These are phyloP conservation scores for Penicillium crystallinum DNA, from an alignment of 495 filamentous ascomycete genomes.

Conservation along the genomic window DNA sequence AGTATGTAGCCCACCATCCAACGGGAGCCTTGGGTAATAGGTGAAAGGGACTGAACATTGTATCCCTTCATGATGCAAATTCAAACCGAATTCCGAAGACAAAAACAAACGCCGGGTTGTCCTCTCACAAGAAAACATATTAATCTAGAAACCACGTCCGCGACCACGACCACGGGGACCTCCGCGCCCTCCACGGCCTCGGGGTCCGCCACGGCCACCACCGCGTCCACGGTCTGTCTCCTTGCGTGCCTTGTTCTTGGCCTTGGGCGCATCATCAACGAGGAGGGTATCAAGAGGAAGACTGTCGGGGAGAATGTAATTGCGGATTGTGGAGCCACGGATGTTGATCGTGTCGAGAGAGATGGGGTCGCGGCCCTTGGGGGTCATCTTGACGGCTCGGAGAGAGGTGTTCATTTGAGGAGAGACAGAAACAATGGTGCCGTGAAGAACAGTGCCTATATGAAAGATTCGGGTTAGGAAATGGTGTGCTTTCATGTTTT, in stretches of 20 bases:
- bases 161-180: constrained; percentile 64
- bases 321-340: constrained; percentile 86
- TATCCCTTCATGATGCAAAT: constrained; percentile 26
- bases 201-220: constrained; percentile 51
- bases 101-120: constrained; percentile 25
- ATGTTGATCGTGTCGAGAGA: constrained; percentile 94
- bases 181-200: constrained; percentile 54
- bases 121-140: constrained; percentile 15
- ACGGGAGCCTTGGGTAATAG: constrained; percentile 14
- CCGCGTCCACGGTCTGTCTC: constrained; percentile 70
- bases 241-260: constrained; percentile 98
- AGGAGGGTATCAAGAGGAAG: constrained; percentile 90
- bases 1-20: constrained; percentile 12
- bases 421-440: constrained; percentile 90
- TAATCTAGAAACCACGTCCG: constrained; percentile 45
- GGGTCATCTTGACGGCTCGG: constrained; percentile 91
- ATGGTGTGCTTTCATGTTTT: constrained; percentile 8
- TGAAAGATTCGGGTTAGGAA: not conserved
- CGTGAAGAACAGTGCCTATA: constrained; percentile 85
- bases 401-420: constrained; percentile 96
- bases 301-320: constrained; percentile 91
- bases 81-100: constrained; percentile 20
- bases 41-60: constrained; percentile 9
- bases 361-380: constrained; percentile 77
- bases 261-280: constrained; percentile 94